A percentile compares a stretch with the other conserved stretches of the same genome.
Evolutionary conservation across 176 grass and related monocot genomes (phyloP).

Genomic region (Eremochloa ophiuroides): DNA sequence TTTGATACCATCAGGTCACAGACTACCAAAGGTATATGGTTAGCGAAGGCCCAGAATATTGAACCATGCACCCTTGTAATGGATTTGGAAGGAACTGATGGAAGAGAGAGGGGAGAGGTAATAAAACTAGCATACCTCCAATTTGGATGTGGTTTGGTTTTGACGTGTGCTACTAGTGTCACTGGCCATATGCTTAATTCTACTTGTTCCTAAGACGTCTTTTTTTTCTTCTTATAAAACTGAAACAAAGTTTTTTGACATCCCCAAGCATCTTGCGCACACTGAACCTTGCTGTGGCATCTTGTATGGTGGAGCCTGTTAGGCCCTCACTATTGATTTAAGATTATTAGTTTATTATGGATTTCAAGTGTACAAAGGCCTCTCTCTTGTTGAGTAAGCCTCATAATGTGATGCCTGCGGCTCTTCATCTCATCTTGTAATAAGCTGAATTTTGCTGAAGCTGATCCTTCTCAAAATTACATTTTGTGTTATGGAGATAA

Average conservation of each 20-base stretch:
- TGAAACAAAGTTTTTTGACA: neutral
- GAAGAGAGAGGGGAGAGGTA: conserved; percentile 99
- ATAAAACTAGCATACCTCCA: neutral
- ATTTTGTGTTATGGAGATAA: conserved; percentile 11
- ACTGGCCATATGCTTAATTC: neutral
- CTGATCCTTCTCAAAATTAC: neutral
- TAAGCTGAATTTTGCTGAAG: conserved; percentile 10
- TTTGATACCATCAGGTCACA: conserved; percentile 64
- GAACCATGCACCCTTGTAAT: conserved; percentile 91
- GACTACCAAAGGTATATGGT: conserved; percentile 98
- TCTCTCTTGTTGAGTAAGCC: conserved; percentile 3
- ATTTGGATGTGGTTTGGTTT: neutral
- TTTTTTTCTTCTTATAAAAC: neutral
- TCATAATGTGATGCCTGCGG: neutral
- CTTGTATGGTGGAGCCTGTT: neutral
- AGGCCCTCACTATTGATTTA: neutral
- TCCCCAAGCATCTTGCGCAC: neutral
- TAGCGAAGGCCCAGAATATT: conserved; percentile 69
- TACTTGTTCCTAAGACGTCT: neutral
- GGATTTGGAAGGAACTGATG: conserved; percentile 99
- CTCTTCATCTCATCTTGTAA: conserved; percentile 3
- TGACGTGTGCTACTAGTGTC: neutral
- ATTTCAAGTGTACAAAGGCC: neutral
- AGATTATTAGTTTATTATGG: neutral
- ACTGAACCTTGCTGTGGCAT: neutral